phyloP scores from a whole-genome alignment of 495 filamentous ascomycete genomes.

The Penicillium maclennaniae region DNA sequence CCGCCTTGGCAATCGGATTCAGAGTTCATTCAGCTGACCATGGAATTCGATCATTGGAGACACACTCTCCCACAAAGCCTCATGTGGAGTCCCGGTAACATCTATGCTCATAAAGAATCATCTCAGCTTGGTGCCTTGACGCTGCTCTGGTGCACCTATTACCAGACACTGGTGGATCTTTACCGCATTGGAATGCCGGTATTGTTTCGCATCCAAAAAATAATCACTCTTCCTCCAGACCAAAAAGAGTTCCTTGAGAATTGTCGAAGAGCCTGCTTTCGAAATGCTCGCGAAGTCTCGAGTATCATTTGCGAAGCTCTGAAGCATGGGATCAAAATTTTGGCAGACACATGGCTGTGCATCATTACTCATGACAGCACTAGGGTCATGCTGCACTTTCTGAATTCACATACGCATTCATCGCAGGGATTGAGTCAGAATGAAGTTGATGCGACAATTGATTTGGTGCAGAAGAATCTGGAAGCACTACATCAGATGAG shows the following conservation, averaged over 20 bases:
- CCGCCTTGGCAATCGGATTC: slow-evolving; percentile 15
- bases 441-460: slow-evolving; percentile 5
- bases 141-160: slow-evolving; percentile 17
- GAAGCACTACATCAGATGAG: slow-evolving; percentile 19
- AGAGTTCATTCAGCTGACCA: slow-evolving; percentile 8
- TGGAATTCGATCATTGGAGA: slow-evolving; percentile 14
- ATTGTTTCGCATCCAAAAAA: slow-evolving; percentile 11
- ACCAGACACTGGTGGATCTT: slow-evolving; percentile 19
- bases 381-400: slow-evolving; percentile 16
- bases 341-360: slow-evolving; percentile 20
- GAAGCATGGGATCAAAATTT: slow-evolving; percentile 12
- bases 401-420: slow-evolving; percentile 1
- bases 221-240: slow-evolving; percentile 11
- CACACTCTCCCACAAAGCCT: slow-evolving; percentile 9
- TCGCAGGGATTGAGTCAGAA: neutral
- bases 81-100: slow-evolving; percentile 8
- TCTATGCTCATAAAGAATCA: slow-evolving; percentile 18
- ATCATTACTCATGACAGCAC: slow-evolving; percentile 19
- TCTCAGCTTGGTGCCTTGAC: slow-evolving; percentile 15
- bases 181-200: slow-evolving; percentile 19
- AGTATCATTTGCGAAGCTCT: slow-evolving; percentile 12
- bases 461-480: slow-evolving; percentile 13
- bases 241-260: slow-evolving; percentile 11
- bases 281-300: slow-evolving; percentile 12
- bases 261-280: slow-evolving; percentile 12